Conservation (phyloP, 2,329 filamentous ascomycete genomes). For the Penicillium sp. region DNA sequence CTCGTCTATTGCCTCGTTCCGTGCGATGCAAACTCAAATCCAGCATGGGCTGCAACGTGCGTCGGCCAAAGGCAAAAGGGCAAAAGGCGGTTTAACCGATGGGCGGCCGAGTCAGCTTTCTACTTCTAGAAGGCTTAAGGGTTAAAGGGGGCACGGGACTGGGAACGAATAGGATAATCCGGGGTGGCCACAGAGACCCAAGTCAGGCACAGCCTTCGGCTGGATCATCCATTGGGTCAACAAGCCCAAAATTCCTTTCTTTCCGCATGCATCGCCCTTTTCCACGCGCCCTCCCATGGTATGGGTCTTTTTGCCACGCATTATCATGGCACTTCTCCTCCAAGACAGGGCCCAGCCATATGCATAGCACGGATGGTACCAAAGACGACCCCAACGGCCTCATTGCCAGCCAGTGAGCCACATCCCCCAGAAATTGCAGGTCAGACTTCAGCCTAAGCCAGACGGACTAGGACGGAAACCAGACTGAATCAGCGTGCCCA, state of each 20-base stretch:
- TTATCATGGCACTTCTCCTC: background rate
- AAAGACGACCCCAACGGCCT: background rate
- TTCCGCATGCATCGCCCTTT: background rate
- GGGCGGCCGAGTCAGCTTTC: background rate
- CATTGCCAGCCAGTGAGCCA: background rate
- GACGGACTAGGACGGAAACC: too few relatives aligned
- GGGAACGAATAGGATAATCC: background rate
- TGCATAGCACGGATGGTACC: background rate
- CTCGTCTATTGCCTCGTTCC: conserved; percentile 11
- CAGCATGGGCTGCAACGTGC: conserved; percentile 26
- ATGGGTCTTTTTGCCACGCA: background rate
- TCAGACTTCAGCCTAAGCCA: background rate
- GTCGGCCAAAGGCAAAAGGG: background rate
- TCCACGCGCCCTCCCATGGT: background rate
- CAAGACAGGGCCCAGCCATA: background rate
- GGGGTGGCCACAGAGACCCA: background rate
- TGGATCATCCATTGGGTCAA: background rate
- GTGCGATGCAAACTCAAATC: conserved; percentile 26
- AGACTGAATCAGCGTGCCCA: too few relatives aligned
- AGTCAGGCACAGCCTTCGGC: background rate
- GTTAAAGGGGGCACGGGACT: background rate
- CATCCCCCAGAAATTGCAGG: background rate
- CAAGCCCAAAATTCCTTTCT: background rate
- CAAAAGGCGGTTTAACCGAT: conserved; percentile 5
- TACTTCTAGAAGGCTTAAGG: conserved; percentile 17